Percentiles rank a stretch among this genome's conserved stretches.
Conservation (phyloP, 768 basidiomycete species). For the Leucocoprinus sp. region DNA sequence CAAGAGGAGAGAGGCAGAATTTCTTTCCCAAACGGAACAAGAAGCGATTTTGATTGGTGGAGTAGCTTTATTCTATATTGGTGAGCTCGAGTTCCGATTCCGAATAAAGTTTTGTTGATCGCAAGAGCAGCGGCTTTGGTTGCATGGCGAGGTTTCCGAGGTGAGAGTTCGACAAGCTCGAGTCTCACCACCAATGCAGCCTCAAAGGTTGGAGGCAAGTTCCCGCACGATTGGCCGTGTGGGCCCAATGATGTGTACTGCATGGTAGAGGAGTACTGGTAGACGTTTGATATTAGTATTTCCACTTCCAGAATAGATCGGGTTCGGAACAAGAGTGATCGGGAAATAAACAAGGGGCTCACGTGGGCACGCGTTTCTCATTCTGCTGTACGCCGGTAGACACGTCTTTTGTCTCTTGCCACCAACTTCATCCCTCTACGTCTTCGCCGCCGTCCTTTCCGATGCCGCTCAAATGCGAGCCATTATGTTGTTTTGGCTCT, state of each 20-base stretch:
- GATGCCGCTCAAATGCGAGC: conserved; percentile 58
- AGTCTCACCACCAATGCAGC: conserved; percentile 17
- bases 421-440: conserved; percentile 1
- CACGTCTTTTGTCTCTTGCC: conserved; percentile 2
- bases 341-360: conserved; percentile 10
- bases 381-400: too few species aligned
- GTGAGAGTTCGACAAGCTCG: conserved; percentile 15
- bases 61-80: conserved; percentile 70
- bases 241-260: conserved; percentile 55
- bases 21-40: conserved; percentile 64
- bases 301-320: background rate
- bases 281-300: background rate
- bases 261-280: conserved; percentile 53
- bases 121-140: conserved; percentile 27
- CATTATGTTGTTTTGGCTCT: conserved; percentile 71
- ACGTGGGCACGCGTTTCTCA: conserved; percentile 9
- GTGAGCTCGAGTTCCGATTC: conserved; percentile 31
- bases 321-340: background rate
- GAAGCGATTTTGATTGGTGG: conserved; percentile 66
- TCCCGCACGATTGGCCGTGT: conserved; percentile 32
- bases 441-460: conserved; percentile 2
- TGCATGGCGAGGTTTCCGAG: conserved; percentile 36
- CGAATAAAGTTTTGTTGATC: background rate
- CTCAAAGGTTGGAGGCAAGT: conserved; percentile 11
- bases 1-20: conserved; percentile 49